Evolutionary conservation across 768 basidiomycete genomes (phyloP), one percentile per base, ranked within the genome.

Genomic region (Trametes sanguinea): DNA sequence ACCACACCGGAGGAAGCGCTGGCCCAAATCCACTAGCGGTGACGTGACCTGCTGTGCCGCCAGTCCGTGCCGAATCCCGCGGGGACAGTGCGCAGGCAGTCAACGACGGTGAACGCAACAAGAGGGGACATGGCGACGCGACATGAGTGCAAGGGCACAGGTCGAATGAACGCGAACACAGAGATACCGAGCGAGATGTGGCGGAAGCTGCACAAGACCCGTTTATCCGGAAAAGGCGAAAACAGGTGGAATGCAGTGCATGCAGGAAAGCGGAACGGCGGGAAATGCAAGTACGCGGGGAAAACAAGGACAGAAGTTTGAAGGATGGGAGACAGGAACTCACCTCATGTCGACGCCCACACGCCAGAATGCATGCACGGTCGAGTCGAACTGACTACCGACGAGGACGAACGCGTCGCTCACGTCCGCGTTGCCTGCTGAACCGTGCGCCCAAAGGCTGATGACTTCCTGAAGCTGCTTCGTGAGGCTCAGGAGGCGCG

Each of bases 341-440:
- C 65, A 94, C 95, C 81, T 87, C 68, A 95, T 84, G 62, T 88
- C 83, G 64, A 98, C 92, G 43, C 83, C 80, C 66, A 88, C 84
- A 37, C 79, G 76, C 9, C 83, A 81, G 70, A 98, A 97, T 0
- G 94, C 91, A 42, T 76, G 79, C 22, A 92, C 83, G 44, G 88
- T 88, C 2, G 81, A 75, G 73, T 95, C 94, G 78, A 97, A 95
- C 67, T 95, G 89, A 69, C 90, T 89, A 46, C 94, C 94, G 14
- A 97, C 83, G 67, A 86, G 83, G 56, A 98, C 91, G 73, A 94
- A 98, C 55, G 91, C 83, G 73, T 96, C 87, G 79, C 90, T 93
- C 69, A 98, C 93, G 69, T 92, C 79, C 13, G 75, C 77, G 55
- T 93, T 89, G 1, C 81, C 75, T 1, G 85, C 85, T 47, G 82